These are phyloP conservation scores for Fusarium algeriense DNA, from an alignment of 2,329 filamentous ascomycete genomes.

Conservation along the genomic window DNA sequence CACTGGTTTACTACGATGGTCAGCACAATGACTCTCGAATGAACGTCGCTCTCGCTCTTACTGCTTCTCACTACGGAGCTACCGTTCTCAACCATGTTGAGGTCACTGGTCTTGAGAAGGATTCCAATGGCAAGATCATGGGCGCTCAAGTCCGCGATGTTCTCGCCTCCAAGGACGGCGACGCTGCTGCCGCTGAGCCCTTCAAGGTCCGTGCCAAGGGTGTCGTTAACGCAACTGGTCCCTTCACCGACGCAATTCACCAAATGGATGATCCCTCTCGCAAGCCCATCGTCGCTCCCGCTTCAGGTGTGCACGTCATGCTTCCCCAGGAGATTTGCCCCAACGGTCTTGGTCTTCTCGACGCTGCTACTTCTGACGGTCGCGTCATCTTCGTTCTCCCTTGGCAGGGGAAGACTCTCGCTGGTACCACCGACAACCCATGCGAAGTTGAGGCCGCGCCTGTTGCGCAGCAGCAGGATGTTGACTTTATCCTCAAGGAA, in stretches of 20 bases:
- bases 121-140: constrained; percentile 74
- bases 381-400: constrained; percentile 89
- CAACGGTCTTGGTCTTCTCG: constrained; percentile 84
- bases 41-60: constrained; percentile 87
- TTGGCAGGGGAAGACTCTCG: constrained; percentile 89
- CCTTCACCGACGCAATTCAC: constrained; percentile 83
- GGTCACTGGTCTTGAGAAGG: constrained; percentile 80
- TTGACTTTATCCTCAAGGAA: constrained; percentile 85
- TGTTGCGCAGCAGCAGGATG: constrained; percentile 79
- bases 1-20: constrained; percentile 87
- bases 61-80: constrained; percentile 81
- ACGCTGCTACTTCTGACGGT: constrained; percentile 83
- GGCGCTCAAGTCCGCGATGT: constrained; percentile 70
- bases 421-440: constrained; percentile 83
- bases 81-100: constrained; percentile 86
- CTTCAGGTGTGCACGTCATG: constrained; percentile 85
- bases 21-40: constrained; percentile 90
- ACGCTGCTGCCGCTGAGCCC: constrained; percentile 63
- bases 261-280: constrained; percentile 80
- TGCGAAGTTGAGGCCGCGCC: constrained; percentile 77
- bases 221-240: constrained; percentile 86
- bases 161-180: constrained; percentile 70
- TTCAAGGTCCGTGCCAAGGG: constrained; percentile 83
- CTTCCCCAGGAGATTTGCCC: constrained; percentile 84
- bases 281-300: constrained; percentile 81